Evolutionary conservation across 805 yeast species (phyloP).

Genomic region (Ogataea thermomethanolica): DNA sequence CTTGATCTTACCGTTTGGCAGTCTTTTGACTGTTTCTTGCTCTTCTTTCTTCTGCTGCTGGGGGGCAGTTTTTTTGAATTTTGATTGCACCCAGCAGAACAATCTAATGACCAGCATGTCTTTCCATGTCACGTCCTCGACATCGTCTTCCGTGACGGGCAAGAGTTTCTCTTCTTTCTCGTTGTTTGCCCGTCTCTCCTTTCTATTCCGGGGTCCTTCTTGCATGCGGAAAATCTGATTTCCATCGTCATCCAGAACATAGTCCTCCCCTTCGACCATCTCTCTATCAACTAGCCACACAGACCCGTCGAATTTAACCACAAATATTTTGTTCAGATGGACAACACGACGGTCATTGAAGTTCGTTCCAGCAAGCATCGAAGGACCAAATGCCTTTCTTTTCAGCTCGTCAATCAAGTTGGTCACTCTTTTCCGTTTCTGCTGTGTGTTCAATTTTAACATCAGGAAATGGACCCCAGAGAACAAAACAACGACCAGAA

Average conservation of each 20-base stretch:
- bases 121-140: slow-evolving; percentile 42
- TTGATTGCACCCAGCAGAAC: slow-evolving; percentile 44
- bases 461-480: slow-evolving; percentile 58
- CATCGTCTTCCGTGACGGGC: slow-evolving; percentile 44
- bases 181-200: slow-evolving; percentile 16
- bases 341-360: slow-evolving; percentile 43
- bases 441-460: slow-evolving; percentile 49
- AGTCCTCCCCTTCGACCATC: slow-evolving; percentile 22
- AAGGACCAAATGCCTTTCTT: slow-evolving; percentile 51
- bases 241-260: slow-evolving; percentile 21
- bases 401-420: slow-evolving; percentile 48
- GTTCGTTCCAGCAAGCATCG: slow-evolving; percentile 27
- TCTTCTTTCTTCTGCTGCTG: not conserved
- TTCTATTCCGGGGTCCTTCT: slow-evolving; percentile 15
- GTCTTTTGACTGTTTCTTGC: slow-evolving; percentile 35
- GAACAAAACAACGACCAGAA: slow-evolving; percentile 47
- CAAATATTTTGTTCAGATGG: slow-evolving; percentile 47
- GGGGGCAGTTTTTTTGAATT: not conserved
- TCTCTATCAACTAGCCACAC: slow-evolving; percentile 51
- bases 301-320: slow-evolving; percentile 54
- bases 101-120: slow-evolving; percentile 45
- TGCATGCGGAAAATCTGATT: slow-evolving; percentile 14
- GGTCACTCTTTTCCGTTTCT: slow-evolving; percentile 55
- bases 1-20: slow-evolving; percentile 59
- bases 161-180: slow-evolving; percentile 33